Conservation (phyloP, 176 grass and related monocot species). For the Pharus latifolius region DNA sequence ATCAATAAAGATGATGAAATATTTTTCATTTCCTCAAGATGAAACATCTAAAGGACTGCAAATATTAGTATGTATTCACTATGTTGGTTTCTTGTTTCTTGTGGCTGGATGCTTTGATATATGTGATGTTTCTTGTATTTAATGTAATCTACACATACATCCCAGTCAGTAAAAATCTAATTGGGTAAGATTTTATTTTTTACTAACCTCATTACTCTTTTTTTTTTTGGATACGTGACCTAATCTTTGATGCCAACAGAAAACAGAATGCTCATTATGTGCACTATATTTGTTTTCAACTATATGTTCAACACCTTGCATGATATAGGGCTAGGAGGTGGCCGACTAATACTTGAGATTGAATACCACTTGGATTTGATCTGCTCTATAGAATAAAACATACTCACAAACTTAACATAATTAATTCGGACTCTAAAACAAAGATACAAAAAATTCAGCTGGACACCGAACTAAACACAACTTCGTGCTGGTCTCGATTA, state of each 20-base stretch:
- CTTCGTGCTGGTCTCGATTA: too few species aligned
- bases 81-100: background rate
- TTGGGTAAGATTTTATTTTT: conserved; percentile 13
- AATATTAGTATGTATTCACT: conserved; percentile 11
- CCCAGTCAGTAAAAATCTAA: conserved; percentile 4
- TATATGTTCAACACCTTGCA: too few species aligned
- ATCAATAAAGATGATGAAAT: too few species aligned
- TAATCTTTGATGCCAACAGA: conserved; percentile 3
- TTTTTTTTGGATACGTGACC: conserved; percentile 21
- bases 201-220: conserved; percentile 8
- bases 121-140: background rate
- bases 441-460: too few species aligned
- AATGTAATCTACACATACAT: conserved; percentile 6
- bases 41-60: too few species aligned
- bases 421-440: too few species aligned
- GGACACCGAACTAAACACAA: too few species aligned
- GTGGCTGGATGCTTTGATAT: conserved; percentile 1
- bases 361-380: too few species aligned
- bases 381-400: too few species aligned
- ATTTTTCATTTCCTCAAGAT: background rate
- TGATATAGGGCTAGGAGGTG: too few species aligned
- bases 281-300: background rate
- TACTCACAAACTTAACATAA: too few species aligned
- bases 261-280: background rate
- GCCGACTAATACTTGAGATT: too few species aligned